Evolutionary conservation across 169 alveolate genomes (phyloP).

Genomic region (Plasmodium coatneyi): DNA sequence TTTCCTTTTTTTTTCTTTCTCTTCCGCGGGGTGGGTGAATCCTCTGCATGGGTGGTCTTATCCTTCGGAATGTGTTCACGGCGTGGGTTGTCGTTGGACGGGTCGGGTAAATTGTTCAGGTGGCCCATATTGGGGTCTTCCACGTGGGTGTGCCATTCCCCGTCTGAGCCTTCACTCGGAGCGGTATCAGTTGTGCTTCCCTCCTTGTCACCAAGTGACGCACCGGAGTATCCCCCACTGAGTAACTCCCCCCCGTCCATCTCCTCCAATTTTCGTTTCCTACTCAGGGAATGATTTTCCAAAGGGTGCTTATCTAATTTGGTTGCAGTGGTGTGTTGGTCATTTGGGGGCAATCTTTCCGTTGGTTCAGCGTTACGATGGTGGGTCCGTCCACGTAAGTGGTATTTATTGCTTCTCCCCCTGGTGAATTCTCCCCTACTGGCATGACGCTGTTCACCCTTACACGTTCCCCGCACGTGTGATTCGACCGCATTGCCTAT

Average conservation of each 20-base stretch:
- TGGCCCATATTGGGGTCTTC: neutral
- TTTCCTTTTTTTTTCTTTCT: slow-evolving; percentile 5
- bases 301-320: neutral
- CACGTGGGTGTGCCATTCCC: neutral
- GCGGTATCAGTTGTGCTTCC: neutral
- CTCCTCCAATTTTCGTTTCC: neutral
- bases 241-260: neutral
- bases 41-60: neutral
- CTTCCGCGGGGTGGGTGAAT: neutral
- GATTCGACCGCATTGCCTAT: neutral
- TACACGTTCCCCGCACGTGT: neutral
- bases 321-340: neutral
- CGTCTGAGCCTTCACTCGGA: neutral
- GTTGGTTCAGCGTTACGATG: neutral
- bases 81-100: neutral
- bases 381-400: neutral
- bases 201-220: neutral
- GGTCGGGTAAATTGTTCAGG: neutral
- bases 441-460: neutral
- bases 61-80: neutral
- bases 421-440: neutral
- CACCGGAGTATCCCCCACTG: neutral
- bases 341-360: neutral
- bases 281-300: neutral
- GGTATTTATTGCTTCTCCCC: neutral